Conservation (phyloP, 768 basidiomycete genomes). For the Crassisporium funariophilum region DNA sequence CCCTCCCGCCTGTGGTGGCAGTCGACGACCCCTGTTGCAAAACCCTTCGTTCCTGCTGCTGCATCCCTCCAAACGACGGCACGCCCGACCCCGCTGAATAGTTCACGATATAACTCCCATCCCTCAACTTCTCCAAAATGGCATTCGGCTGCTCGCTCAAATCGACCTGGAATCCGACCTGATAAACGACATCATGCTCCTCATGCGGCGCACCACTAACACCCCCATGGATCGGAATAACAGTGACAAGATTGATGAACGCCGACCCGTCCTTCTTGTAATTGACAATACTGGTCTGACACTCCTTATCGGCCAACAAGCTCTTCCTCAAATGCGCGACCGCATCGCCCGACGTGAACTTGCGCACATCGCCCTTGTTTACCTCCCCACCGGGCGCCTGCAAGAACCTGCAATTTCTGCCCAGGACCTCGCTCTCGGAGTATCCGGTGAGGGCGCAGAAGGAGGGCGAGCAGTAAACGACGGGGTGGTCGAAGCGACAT, state of each 20-base stretch:
- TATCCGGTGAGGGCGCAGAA: slow-evolving; percentile 84
- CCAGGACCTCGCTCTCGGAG: slow-evolving; percentile 72
- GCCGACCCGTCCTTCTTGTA: slow-evolving; percentile 82
- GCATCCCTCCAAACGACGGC: too few relatives aligned
- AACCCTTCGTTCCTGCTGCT: not conserved
- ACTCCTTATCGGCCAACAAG: slow-evolving; percentile 78
- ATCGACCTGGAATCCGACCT: slow-evolving; percentile 97
- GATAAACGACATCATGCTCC: slow-evolving; percentile 75
- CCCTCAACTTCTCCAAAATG: slow-evolving; percentile 76
- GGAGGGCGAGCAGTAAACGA: slow-evolving; percentile 87
- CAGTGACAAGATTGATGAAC: slow-evolving; percentile 90
- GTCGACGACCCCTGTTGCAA: slow-evolving; percentile 2
- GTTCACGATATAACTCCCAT: slow-evolving; percentile 77
- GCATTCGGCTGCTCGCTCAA: slow-evolving; percentile 83
- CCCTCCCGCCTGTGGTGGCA: slow-evolving; percentile 14
- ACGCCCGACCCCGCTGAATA: too few relatives aligned
- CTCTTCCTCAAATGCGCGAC: slow-evolving; percentile 63
- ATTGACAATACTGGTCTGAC: slow-evolving; percentile 86
- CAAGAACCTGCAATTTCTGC: slow-evolving; percentile 89
- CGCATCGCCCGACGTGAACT: slow-evolving; percentile 67
- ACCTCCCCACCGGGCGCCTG: slow-evolving; percentile 69
- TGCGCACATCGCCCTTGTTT: slow-evolving; percentile 40
- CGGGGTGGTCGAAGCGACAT: slow-evolving; percentile 77
- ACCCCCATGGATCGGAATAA: slow-evolving; percentile 83
- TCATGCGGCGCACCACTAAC: slow-evolving; percentile 47